phyloP scores from a whole-genome alignment of 345 rosid genomes.

The Populus nigra region DNA sequence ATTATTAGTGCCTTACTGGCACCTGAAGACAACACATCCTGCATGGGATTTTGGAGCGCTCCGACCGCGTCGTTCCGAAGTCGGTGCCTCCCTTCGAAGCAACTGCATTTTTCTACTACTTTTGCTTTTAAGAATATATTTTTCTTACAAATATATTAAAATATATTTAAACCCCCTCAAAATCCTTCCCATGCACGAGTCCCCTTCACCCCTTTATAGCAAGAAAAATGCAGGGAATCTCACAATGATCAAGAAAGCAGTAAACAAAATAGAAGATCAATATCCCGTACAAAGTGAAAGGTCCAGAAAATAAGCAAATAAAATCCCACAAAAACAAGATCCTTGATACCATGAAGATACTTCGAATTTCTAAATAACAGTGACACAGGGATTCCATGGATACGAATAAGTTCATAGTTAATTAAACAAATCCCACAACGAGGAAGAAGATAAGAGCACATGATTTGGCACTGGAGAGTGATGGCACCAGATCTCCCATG shows the following conservation, averaged over 20 bases:
- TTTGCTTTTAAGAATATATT: no score
- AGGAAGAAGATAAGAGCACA: slow-evolving; percentile 1
- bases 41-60: no score
- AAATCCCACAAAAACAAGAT: not conserved
- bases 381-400: not conserved
- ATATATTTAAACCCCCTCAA: no score
- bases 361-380: not conserved
- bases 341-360: not conserved
- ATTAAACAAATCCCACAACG: not conserved
- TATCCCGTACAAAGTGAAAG: not conserved
- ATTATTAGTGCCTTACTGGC: not conserved
- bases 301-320: not conserved
- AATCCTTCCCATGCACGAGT: no score
- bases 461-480: not conserved
- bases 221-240: no score
- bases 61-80: no score
- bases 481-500: slow-evolving; percentile 1
- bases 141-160: no score
- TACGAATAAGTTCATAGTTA: not conserved
- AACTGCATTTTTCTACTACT: not conserved
- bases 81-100: not conserved
- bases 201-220: no score
- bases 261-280: not conserved
- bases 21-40: not conserved
- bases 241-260: not conserved